Evolutionary conservation across 2,329 filamentous ascomycete genomes (phyloP).

Genomic region (Botryotinia narcissicola): DNA sequence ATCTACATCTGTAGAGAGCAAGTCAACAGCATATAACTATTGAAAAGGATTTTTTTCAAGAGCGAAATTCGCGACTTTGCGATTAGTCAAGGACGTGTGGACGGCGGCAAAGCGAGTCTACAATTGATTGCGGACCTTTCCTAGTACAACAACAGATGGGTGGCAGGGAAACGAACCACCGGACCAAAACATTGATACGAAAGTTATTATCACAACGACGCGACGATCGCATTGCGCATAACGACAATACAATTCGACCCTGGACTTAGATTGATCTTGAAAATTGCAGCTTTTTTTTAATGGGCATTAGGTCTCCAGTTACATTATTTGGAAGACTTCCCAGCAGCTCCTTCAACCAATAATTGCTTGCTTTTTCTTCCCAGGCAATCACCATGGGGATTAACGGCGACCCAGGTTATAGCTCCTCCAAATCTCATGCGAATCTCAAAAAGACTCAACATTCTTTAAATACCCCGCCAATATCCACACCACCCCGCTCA

Average conservation of each 20-base stretch:
- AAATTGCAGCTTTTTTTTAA: slow-evolving; percentile 10
- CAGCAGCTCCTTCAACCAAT: neutral
- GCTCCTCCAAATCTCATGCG: slow-evolving; percentile 29
- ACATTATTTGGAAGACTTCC: slow-evolving; percentile 1
- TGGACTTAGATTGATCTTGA: neutral
- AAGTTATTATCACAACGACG: slow-evolving; percentile 12
- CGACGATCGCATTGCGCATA: slow-evolving; percentile 20
- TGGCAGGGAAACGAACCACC: slow-evolving; percentile 19
- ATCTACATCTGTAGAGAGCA: slow-evolving; percentile 10
- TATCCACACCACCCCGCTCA: slow-evolving; percentile 36
- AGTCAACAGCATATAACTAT: slow-evolving; percentile 3
- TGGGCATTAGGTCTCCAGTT: neutral
- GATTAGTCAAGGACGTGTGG: neutral
- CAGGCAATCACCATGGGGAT: slow-evolving; percentile 31
- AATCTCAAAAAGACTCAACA: slow-evolving; percentile 31
- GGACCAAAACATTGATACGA: slow-evolving; percentile 13
- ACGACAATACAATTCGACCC: neutral
- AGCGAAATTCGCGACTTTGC: neutral
- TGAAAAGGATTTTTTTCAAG: neutral
- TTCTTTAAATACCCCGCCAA: slow-evolving; percentile 34
- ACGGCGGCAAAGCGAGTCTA: slow-evolving; percentile 11
- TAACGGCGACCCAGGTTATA: slow-evolving; percentile 30
- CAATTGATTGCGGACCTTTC: slow-evolving; percentile 17
- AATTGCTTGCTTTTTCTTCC: slow-evolving; percentile 10
- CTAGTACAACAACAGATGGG: slow-evolving; percentile 5